These are phyloP conservation scores for Aureobasidium lini DNA, from an alignment of 2,329 filamentous ascomycete genomes.

Conservation along the genomic window DNA sequence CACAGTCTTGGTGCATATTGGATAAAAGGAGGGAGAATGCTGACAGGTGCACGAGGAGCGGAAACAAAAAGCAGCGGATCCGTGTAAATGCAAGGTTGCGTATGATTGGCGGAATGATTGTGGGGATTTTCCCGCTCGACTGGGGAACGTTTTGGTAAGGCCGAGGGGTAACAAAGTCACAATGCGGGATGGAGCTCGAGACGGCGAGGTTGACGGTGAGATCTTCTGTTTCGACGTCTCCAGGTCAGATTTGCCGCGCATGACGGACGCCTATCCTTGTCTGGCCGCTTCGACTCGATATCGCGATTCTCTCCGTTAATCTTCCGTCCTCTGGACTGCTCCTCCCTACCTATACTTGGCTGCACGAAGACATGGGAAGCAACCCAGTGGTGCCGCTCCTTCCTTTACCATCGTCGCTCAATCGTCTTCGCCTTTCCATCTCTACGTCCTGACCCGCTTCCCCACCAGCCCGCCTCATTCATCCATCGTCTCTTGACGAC, in stretches of 20 bases:
- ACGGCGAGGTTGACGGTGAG: constrained; percentile 2
- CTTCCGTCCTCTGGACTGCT: constrained; percentile 8
- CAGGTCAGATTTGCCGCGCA: not conserved
- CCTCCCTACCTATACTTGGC: not conserved
- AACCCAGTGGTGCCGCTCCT: not conserved
- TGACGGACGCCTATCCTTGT: constrained; percentile 1
- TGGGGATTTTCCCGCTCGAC: not conserved
- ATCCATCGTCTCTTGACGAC: not conserved
- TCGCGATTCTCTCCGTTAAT: constrained; percentile 12
- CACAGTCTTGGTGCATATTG: not conserved
- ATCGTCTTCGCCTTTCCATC: not conserved
- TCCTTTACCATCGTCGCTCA: not conserved
- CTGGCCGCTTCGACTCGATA: not conserved
- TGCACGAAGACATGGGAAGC: constrained; percentile 1
- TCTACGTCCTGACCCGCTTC: not conserved
- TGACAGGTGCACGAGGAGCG: not conserved
- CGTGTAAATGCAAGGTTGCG: constrained; percentile 9
- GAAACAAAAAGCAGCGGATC: not conserved
- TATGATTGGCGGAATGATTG: constrained; percentile 12
- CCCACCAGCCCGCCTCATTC: not conserved
- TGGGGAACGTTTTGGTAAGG: constrained; percentile 1
- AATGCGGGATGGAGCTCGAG: not conserved
- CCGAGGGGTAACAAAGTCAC: not conserved
- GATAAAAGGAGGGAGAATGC: not conserved
- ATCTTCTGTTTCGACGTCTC: not conserved